A percentile compares a stretch with the other conserved stretches of the same genome.
Evolutionary conservation across 495 filamentous ascomycete genomes (phyloP).

Genomic region (Podospora bellae-mahoneyi): DNA sequence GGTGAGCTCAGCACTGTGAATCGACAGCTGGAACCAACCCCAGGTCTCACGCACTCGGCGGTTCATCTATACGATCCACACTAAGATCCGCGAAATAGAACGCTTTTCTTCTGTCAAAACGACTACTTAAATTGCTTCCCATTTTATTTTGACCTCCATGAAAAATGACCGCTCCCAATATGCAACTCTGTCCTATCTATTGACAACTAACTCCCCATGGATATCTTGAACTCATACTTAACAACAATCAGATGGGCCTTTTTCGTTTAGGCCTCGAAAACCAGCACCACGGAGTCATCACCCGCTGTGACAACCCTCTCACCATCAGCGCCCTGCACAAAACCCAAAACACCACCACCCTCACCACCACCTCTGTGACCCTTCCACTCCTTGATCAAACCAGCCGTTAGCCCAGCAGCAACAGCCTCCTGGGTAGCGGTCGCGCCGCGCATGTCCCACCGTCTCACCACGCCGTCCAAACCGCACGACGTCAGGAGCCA

Average conservation of each 20-base stretch:
- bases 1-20: background rate
- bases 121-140: background rate
- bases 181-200: background rate
- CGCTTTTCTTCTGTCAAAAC: background rate
- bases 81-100: background rate
- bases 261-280: conserved; percentile 56
- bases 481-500: conserved; percentile 79
- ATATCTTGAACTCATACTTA: background rate
- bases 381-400: conserved; percentile 72
- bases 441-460: conserved; percentile 84
- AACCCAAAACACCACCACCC: conserved; percentile 83
- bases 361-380: conserved; percentile 75
- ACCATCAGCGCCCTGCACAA: conserved; percentile 68
- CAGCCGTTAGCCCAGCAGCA: conserved; percentile 14
- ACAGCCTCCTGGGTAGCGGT: conserved; percentile 48
- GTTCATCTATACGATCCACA: background rate
- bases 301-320: conserved; percentile 81
- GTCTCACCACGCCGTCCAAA: conserved; percentile 78
- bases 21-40: background rate
- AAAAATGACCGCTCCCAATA: background rate
- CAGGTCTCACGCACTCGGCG: background rate
- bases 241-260: background rate
- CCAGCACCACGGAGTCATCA: conserved; percentile 72
- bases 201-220: background rate
- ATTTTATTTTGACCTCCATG: background rate